Base-by-base conservation (phyloP, 352 stramenopile genomes). In the Phytophthora boehmeriae region DNA sequence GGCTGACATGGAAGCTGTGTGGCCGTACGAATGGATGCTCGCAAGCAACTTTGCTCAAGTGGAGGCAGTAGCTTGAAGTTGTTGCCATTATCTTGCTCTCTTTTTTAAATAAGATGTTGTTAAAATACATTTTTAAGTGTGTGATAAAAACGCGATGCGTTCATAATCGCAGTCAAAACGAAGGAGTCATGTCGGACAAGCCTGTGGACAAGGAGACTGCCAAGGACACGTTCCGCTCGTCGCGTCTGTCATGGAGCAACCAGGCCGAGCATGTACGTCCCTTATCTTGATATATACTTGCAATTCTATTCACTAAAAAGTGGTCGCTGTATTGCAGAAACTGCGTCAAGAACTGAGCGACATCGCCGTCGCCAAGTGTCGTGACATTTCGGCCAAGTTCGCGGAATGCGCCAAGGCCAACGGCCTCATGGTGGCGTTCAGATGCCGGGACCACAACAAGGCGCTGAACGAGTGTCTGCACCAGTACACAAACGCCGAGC, bases 341-440 rank as follows among this genome's bases (percentile, higher is more conserved):
- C 59, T 95, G 50, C 84, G 80, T 52, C 82, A 92, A 66, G 80
- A 95, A 55, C 71, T 93, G 46, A 92, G 82, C 56, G 82, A 92
- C 66, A 93, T 93, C 45, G 86, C 86, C 41, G 86, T 93, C 62
- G 59, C 76, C 66, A 95, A 93, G 54, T 95, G 86, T 73, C 77
- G 60, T 54, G 66, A 59, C 42, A 54, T 80, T 14, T 76, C 81
- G 2, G 67, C 76, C 48, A 66, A 84, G 54, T 92, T 95, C 44
- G 83, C 78, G 5, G 63, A 77, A 28, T 95, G 86, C 67, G 80
- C 83, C 25, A 80, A 83, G 50, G 75, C 86, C 36, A 77, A 89
- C 53, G 72, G 76, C 14, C 49, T 95, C 48, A 76, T 92, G 58
- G 80, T 95, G 8, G 73, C 88, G 19, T 86, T 91, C 68, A 78